Base-by-base conservation (phyloP, 257 asterid species). In the Cordia subcordata region DNA sequence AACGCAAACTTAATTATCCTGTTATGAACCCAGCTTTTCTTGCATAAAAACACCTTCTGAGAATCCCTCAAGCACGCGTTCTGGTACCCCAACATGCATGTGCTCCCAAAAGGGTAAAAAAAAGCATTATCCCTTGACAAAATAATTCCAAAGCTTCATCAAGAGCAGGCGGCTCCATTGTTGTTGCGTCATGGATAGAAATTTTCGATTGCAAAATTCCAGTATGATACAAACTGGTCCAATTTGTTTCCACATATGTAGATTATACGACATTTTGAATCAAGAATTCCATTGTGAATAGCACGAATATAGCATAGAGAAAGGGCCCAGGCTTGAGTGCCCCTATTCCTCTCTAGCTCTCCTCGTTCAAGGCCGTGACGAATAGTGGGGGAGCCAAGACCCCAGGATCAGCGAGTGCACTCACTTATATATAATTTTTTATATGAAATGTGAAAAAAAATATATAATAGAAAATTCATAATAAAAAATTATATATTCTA, bases 71-170 rank as follows among this genome's bases (percentile, higher is more conserved):
- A 27, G 20, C 66, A 49, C 20, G 66, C 56, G 13, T 60, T 15
- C 27, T 22, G 46, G 37, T 22, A 60, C 39, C 65, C 56, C 35
- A 47, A 49, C n/a, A n/a, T n/a, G n/a, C 47, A 60, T 60, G 27
- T 60, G 56, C 18, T 45, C 22, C 55, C 64, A 60, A 60, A 60
- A 58, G 49, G 64, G 64, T 44, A 54, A 54, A 59, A 42, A 46
- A 46, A 27, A 16, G 16, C 49, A 57, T n/a, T 10, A 46, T 49
- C 16, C 57, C 57, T 50, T 11, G 23, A 23, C 16, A 13, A 18
- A 45, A 60, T 18, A 23, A 4, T 8, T 60, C 55, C 5, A 60
- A n/a, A 5, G 55, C 47, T 42, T 42, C 47, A 42, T 42, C 47
- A 42, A 42, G 5, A 42, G 10, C 12, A 17, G 27, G 22, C 11